Evolutionary conservation across 345 rosid genomes (phyloP).

Genomic region (Gossypioides kirkii): DNA sequence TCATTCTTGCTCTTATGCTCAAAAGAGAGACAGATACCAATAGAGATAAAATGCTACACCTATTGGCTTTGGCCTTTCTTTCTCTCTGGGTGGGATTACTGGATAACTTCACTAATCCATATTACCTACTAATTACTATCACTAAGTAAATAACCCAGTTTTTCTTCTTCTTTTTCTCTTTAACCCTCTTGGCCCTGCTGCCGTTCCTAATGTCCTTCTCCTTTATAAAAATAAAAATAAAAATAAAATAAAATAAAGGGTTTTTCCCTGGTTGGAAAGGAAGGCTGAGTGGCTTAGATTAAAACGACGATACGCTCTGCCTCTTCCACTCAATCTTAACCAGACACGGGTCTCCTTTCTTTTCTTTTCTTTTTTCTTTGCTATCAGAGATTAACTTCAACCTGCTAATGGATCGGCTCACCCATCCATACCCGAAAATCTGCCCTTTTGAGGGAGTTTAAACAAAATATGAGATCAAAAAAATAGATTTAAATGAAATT

Average conservation of each 20-base stretch:
- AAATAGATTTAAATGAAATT: no score
- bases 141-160: background rate
- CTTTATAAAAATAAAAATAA: background rate
- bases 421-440: no score
- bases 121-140: background rate
- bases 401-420: no score
- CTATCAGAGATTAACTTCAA: no score
- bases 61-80: background rate
- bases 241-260: no score
- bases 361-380: background rate
- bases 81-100: background rate
- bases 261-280: no score
- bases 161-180: no score
- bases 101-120: background rate
- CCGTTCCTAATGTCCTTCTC: no score
- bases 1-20: background rate
- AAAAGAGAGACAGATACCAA: background rate
- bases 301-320: no score
- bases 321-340: background rate
- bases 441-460: no score
- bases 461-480: no score
- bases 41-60: background rate
- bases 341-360: background rate
- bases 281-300: background rate
- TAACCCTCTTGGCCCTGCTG: background rate